Percentiles rank a stretch among this genome's conserved stretches.
phyloP scores from a whole-genome alignment of 768 basidiomycete genomes.

The Termitomyces sp. region DNA sequence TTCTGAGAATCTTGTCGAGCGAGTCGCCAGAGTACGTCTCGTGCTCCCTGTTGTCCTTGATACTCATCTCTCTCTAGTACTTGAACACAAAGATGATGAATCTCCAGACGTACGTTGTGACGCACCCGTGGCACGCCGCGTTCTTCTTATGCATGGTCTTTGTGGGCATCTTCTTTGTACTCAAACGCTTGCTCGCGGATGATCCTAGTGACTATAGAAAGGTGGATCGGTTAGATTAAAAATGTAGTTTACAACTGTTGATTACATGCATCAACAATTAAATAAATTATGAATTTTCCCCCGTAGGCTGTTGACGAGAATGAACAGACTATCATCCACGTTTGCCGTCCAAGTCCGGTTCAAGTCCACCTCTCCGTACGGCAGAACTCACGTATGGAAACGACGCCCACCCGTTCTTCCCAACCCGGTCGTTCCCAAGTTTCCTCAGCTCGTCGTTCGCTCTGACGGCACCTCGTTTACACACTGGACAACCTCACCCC shows the following conservation, averaged over 20 bases:
- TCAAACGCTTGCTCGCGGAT: constrained; percentile 19
- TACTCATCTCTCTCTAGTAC: constrained; percentile 22
- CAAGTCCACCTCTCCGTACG: constrained; percentile 75
- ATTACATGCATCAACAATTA: neutral
- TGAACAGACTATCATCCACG: neutral
- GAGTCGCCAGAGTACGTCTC: constrained; percentile 50
- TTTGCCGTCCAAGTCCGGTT: constrained; percentile 22
- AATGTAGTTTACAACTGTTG: neutral
- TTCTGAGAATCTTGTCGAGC: constrained; percentile 69
- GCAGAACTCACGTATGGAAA: constrained; percentile 80
- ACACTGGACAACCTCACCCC: constrained; percentile 87
- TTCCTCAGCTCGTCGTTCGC: constrained; percentile 79
- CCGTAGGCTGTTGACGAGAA: neutral
- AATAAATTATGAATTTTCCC: neutral
- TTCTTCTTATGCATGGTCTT: constrained; percentile 24
- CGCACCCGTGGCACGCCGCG: constrained; percentile 28
- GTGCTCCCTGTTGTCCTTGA: neutral
- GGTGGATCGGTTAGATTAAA: constrained; percentile 26
- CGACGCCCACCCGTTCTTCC: constrained; percentile 64
- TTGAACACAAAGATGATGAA: constrained; percentile 35
- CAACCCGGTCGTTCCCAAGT: constrained; percentile 80
- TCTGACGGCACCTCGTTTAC: constrained; percentile 87
- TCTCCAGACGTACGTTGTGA: constrained; percentile 31
- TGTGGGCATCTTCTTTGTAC: constrained; percentile 23
- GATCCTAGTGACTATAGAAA: constrained; percentile 22